A percentile compares a stretch with the other conserved stretches of the same genome.
These are phyloP conservation scores for Plasmodium reichenowi DNA, from an alignment of 169 alveolate genomes.

Conservation along the genomic window DNA sequence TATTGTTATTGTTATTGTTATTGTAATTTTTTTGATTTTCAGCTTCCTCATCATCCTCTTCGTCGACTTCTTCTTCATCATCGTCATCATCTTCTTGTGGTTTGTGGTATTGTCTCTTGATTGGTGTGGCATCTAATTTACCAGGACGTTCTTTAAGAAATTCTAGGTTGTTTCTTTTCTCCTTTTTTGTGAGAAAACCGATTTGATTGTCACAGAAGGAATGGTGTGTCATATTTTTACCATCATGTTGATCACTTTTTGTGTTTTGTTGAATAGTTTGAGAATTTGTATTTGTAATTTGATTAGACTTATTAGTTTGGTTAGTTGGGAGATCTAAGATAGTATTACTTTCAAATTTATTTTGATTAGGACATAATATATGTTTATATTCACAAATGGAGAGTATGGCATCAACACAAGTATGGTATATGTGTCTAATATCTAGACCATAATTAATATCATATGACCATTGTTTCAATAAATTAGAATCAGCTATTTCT, in stretches of 20 bases:
- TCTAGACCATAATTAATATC: conserved; percentile 68
- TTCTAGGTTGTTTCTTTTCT: conserved; percentile 35
- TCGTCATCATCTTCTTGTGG: not conserved
- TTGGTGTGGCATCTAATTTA: conserved; percentile 56
- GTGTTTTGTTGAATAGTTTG: no score
- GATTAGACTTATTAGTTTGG: not conserved
- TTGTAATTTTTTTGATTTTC: not conserved
- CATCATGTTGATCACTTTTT: no score
- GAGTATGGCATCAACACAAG: conserved; percentile 65
- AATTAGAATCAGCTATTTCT: conserved; percentile 43
- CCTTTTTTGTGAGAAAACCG: conserved; percentile 19
- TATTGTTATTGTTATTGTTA: not conserved
- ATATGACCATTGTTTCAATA: conserved; percentile 63
- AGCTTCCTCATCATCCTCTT: not conserved
- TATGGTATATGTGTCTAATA: conserved; percentile 62
- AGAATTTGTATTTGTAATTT: not conserved
- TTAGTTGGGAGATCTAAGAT: conserved; percentile 4
- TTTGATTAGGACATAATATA: not conserved
- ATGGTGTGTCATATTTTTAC: no score
- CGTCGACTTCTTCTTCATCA: not conserved
- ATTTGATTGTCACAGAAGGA: not conserved
- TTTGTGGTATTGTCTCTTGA: conserved; percentile 22
- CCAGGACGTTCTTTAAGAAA: conserved; percentile 42
- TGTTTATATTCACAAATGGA: conserved; percentile 57
- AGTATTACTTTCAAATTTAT: conserved; percentile 25